A percentile compares a stretch with the other conserved stretches of the same genome.
Evolutionary conservation across 2,329 filamentous ascomycete species (phyloP).

Genomic region (Polychaeton citri): DNA sequence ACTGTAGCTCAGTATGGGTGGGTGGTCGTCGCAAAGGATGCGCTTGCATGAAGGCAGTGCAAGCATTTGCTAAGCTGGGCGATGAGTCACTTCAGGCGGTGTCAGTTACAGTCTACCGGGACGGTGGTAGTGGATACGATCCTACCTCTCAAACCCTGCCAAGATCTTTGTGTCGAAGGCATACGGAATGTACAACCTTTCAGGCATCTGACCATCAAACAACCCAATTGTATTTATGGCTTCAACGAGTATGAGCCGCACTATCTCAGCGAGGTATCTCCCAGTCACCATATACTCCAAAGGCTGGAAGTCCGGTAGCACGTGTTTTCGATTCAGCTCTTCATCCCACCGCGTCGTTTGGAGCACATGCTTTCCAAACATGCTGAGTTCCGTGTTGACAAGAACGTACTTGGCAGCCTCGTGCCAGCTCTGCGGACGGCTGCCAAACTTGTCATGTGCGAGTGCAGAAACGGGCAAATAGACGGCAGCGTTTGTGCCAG

Average conservation of each 20-base stretch:
- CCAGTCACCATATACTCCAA: slow-evolving; percentile 52
- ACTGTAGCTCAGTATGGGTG: slow-evolving; percentile 29
- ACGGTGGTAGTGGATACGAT: slow-evolving; percentile 3
- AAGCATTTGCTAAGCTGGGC: slow-evolving; percentile 24
- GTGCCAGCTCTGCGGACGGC: slow-evolving; percentile 38
- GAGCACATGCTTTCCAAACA: slow-evolving; percentile 48
- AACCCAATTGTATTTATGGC: slow-evolving; percentile 42
- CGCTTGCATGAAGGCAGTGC: slow-evolving; percentile 36
- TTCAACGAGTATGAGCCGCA: slow-evolving; percentile 47
- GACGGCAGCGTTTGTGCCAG: slow-evolving; percentile 51
- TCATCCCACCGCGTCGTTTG: slow-evolving; percentile 51
- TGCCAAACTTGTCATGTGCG: slow-evolving; percentile 42
- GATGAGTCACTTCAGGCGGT: slow-evolving; percentile 23
- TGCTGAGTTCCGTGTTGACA: slow-evolving; percentile 53
- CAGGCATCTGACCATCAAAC: slow-evolving; percentile 44
- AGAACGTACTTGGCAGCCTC: slow-evolving; percentile 44
- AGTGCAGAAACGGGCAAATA: slow-evolving; percentile 45
- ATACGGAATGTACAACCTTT: slow-evolving; percentile 38
- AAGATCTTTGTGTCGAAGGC: slow-evolving; percentile 46
- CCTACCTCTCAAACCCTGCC: slow-evolving; percentile 37
- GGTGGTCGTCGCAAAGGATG: slow-evolving; percentile 30
- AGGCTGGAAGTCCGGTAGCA: slow-evolving; percentile 49
- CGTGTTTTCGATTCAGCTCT: slow-evolving; percentile 41
- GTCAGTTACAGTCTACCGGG: not conserved
- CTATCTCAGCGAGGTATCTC: slow-evolving; percentile 50